Evolutionary conservation across 1,284 basidiomycete genomes (phyloP).

Genomic region (Sanghuangporus sanghuang): DNA sequence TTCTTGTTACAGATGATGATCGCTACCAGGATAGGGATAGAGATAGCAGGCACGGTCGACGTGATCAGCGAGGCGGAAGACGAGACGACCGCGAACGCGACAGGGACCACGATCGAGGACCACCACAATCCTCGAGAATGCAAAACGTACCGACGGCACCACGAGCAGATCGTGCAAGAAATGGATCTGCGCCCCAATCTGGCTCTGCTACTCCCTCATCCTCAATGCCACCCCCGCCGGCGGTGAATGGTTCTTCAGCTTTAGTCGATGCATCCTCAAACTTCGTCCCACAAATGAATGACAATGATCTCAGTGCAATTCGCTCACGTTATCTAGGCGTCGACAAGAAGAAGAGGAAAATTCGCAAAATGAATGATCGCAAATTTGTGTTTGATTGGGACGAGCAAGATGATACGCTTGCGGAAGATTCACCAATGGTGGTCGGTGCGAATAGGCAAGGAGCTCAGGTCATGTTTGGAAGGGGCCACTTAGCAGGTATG

Average conservation of each 20-base stretch:
- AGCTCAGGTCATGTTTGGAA: slow-evolving; percentile 82
- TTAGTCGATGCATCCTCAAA: slow-evolving; percentile 35
- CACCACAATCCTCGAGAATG: slow-evolving; percentile 39
- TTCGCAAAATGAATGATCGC: slow-evolving; percentile 90
- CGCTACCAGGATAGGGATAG: slow-evolving; percentile 26
- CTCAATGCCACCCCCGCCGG: slow-evolving; percentile 43
- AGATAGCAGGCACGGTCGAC: slow-evolving; percentile 29
- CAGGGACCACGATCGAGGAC: slow-evolving; percentile 22
- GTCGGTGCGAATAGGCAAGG: slow-evolving; percentile 67
- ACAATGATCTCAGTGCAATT: slow-evolving; percentile 70
- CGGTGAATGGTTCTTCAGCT: slow-evolving; percentile 23
- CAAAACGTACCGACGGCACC: slow-evolving; percentile 79
- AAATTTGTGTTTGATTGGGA: slow-evolving; percentile 99
- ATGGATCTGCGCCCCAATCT: slow-evolving; percentile 26
- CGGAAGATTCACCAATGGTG: slow-evolving; percentile 58
- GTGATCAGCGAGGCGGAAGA: slow-evolving; percentile 25
- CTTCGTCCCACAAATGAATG: slow-evolving; percentile 69
- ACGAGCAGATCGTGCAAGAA: slow-evolving; percentile 62
- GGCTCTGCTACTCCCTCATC: slow-evolving; percentile 28
- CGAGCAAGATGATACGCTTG: slow-evolving; percentile 85
- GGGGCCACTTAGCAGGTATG: slow-evolving; percentile 80
- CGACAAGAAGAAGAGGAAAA: slow-evolving; percentile 88
- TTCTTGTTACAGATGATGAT: slow-evolving; percentile 51
- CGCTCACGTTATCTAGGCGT: slow-evolving; percentile 88
- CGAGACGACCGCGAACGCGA: slow-evolving; percentile 27